Evolutionary conservation across 176 grass and related monocot genomes (phyloP), one percentile per base, ranked within the genome.

Genomic region (Carex pumila): DNA sequence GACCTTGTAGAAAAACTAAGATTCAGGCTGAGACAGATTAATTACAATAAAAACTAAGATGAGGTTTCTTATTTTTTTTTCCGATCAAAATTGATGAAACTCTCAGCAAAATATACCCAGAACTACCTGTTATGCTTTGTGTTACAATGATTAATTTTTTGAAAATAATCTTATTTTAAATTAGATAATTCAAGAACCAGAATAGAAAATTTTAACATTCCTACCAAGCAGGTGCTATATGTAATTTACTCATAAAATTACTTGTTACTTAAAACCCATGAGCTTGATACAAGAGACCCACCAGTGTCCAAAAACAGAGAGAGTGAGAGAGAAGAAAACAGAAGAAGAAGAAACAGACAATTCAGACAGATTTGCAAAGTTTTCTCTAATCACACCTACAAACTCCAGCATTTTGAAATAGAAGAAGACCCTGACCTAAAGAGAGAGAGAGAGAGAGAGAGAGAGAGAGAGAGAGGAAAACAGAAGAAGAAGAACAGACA

Each of bases 371-470:
- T 82, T 25, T 67, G 5, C 34, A 7, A 12, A 41, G 2, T 22
- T 63, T 62, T 22, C 78, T 47, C 57, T 17, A 47, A 64, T 14
- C 36, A 12, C 58, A 81, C 37, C 18, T 14, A 64, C 32, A 21
- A 34, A 19, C 29, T 60, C 14, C 21, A 32, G 13, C 47, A n/a
- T 4, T 31, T 79, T 99, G 84, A 99, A 87, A 99, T 89, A 78
- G 93, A 92, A 81, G 87, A 86, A 32, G 93, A 88, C 30, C 84
- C 92, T 50, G 88, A 85, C 87, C 96, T 90, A 85, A 95, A 45
- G 7, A 45, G 7, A 45, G 43, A 45, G 43, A 45, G 7, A 45
- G 43, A 45, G 7, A 9, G 39, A 45, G 7, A 45, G 43, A 45
- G 7, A 45, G 7, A 45, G 43, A 45, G 43, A 45, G 7, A 45